Evolutionary conservation across 1,139 yeast genomes (phyloP), one percentile per base, ranked within the genome.

Genomic region (Kurtzmaniella quercitrusa): DNA sequence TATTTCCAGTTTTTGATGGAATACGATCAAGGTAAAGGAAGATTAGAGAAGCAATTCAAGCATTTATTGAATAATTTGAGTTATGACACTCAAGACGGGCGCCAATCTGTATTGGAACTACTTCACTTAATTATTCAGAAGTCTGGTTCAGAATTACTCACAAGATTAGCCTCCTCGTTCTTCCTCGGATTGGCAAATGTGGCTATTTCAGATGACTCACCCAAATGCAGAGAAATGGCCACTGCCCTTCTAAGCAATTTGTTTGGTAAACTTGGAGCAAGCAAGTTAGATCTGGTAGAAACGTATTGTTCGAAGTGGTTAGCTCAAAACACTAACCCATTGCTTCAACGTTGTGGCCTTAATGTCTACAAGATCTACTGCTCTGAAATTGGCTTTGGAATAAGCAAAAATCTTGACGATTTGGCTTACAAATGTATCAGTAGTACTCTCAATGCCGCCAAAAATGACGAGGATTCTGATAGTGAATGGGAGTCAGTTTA

Each of bases 61-160:
- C 83, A 85, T 57, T 72, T 93, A 63, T 85, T 91, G n/a, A 81
- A 80, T 50, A 93, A 94, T 59, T 69, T 94, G 56, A 76, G 82
- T 23, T 94, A 94, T 59, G 93, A 95, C 12, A 83, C 96, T 4
- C 85, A 85, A 48, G 77, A 81, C 39, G 99, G 98, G 43, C 77
- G 98, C 45, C 84, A 85, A 55, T 88, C 97, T 1, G 95, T 89
- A 2, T 80, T 93, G 87, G 98, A 93, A 56, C 71, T 91, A 56
- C 70, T 93, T 41, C 85, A 85, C 55, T 70, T 81, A 51, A 75
- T 93, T 46, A 69, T 93, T 25, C 70, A 73, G 39, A 87, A 85
- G 57, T 77, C 93, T 4, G 81, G 85, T 10, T 68, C 73, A 6
- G 85, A 80, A 1, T 69, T 89, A 37, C 65, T 89, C 42, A 67